phyloP scores from a whole-genome alignment of 495 filamentous ascomycete genomes.

The Parmelia sp. region DNA sequence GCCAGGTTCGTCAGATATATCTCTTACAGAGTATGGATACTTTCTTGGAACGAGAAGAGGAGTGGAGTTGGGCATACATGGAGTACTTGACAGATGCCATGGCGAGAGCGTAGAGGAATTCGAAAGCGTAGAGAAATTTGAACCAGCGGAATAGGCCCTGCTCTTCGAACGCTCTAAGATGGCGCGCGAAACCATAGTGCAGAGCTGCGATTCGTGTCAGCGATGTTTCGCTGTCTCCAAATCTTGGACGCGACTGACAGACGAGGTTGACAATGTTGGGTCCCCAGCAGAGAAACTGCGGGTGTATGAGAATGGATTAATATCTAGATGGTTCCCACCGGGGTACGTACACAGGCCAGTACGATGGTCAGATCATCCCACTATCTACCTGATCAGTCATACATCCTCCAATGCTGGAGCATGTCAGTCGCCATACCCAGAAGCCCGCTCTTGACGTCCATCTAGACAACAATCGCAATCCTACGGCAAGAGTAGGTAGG shows the following conservation, averaged over 20 bases:
- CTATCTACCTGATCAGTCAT: not conserved
- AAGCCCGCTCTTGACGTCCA: slow-evolving; percentile 20
- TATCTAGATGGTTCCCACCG: not conserved
- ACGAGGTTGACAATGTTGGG: slow-evolving; percentile 20
- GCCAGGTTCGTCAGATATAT: not conserved
- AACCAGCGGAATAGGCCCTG: slow-evolving; percentile 4
- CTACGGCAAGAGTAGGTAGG: slow-evolving; percentile 20
- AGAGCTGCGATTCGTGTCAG: not conserved
- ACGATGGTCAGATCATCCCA: slow-evolving; percentile 21
- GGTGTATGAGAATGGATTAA: not conserved
- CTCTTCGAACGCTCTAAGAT: not conserved
- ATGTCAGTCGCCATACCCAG: slow-evolving; percentile 16
- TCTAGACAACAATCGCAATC: slow-evolving; percentile 19
- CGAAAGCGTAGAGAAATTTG: slow-evolving; percentile 21
- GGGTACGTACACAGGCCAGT: not conserved
- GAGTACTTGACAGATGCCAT: slow-evolving; percentile 18
- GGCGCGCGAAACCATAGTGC: not conserved
- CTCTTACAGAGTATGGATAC: too few species aligned
- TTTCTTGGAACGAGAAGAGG: not conserved
- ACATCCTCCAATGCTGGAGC: not conserved
- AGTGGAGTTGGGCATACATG: slow-evolving; percentile 10
- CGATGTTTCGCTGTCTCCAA: not conserved
- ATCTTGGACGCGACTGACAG: not conserved
- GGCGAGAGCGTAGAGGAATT: slow-evolving; percentile 18
- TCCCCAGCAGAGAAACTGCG: slow-evolving; percentile 21